phyloP scores from a whole-genome alignment of 2,329 filamentous ascomycete genomes.

The Tolypocladium amazonense region DNA sequence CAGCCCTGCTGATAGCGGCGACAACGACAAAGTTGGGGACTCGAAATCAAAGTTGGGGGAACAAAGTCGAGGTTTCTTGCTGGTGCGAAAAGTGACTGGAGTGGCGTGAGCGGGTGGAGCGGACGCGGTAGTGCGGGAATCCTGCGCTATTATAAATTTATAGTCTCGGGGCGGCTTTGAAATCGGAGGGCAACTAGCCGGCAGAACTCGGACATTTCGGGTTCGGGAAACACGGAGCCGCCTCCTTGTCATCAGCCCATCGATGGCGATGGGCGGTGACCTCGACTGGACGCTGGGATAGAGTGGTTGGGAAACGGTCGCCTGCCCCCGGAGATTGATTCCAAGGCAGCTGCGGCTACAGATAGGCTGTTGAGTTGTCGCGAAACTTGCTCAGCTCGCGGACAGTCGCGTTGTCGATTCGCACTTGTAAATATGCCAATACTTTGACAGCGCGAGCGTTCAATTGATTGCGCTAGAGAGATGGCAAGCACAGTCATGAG shows the following conservation, averaged over 20 bases:
- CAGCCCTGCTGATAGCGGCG: neutral
- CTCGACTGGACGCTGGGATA: neutral
- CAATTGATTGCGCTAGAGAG: neutral
- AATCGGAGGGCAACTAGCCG: neutral
- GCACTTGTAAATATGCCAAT: neutral
- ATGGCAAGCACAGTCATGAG: neutral
- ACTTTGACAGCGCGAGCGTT: neutral
- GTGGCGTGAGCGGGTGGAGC: neutral
- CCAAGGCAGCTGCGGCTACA: neutral
- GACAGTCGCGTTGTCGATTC: neutral
- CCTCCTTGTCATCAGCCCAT: neutral
- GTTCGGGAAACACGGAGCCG: neutral
- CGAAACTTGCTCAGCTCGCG: neutral
- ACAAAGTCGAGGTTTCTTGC: neutral
- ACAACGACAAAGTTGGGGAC: neutral
- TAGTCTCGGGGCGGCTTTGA: neutral
- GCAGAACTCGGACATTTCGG: neutral
- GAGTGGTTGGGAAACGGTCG: neutral
- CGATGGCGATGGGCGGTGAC: neutral
- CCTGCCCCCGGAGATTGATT: no score
- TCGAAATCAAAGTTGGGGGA: neutral
- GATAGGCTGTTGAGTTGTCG: neutral
- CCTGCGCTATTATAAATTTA: neutral
- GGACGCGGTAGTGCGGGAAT: neutral
- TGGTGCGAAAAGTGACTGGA: neutral